phyloP scores from a whole-genome alignment of 2,329 filamentous ascomycete species.

The Aspergillus ustus region DNA sequence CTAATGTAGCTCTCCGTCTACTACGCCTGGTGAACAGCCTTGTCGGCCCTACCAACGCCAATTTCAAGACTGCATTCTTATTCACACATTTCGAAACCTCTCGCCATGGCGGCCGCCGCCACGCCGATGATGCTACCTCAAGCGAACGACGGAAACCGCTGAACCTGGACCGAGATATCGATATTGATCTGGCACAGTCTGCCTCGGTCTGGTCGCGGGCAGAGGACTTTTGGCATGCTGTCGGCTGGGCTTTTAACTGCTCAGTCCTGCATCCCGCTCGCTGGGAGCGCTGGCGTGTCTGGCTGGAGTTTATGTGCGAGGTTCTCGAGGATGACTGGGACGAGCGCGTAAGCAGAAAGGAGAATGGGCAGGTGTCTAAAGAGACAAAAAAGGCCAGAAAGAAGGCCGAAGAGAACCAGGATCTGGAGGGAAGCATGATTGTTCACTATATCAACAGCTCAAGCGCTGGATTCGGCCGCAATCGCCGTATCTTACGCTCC shows the following conservation, averaged over 20 bases:
- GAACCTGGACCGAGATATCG: slow-evolving; percentile 44
- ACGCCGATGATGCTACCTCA: slow-evolving; percentile 35
- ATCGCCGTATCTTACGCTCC: slow-evolving; percentile 50
- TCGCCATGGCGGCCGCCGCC: slow-evolving; percentile 36
- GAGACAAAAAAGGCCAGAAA: slow-evolving; percentile 13
- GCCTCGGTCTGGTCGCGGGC: slow-evolving; percentile 75
- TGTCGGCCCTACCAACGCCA: slow-evolving; percentile 72
- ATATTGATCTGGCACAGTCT: slow-evolving; percentile 59
- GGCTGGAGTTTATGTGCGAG: slow-evolving; percentile 72
- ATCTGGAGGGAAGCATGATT: slow-evolving; percentile 46
- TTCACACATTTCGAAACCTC: slow-evolving; percentile 57
- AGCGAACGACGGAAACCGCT: slow-evolving; percentile 57
- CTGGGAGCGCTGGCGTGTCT: slow-evolving; percentile 81
- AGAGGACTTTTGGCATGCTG: slow-evolving; percentile 84
- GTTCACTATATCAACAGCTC: slow-evolving; percentile 46
- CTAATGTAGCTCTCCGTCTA: slow-evolving; percentile 70
- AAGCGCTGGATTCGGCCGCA: slow-evolving; percentile 35
- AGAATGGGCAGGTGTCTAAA: slow-evolving; percentile 13
- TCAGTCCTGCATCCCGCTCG: slow-evolving; percentile 71
- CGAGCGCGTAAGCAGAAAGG: slow-evolving; percentile 30
- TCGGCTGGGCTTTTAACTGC: slow-evolving; percentile 95
- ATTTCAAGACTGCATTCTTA: slow-evolving; percentile 71
- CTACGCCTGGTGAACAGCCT: slow-evolving; percentile 69
- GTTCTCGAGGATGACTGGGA: slow-evolving; percentile 52
- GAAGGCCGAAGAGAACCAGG: neutral